Conservation (phyloP, 2,329 filamentous ascomycete species). For the Aspergillus phoenicis region DNA sequence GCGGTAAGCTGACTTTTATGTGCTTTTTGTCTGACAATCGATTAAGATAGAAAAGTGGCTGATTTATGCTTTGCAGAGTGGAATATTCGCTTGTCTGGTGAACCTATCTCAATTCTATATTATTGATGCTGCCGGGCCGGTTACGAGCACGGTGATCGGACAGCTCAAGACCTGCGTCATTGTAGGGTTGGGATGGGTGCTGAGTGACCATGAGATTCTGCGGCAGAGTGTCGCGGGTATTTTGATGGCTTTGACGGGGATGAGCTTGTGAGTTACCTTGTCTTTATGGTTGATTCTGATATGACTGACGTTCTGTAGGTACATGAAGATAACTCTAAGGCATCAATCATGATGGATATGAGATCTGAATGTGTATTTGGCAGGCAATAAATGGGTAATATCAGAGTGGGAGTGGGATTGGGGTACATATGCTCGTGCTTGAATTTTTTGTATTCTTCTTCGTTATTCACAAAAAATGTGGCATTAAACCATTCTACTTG, state of each 20-base stretch:
- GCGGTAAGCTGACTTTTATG: constrained; percentile 5
- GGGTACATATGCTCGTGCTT: not conserved
- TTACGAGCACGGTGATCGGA: constrained; percentile 67
- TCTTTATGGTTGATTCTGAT: not conserved
- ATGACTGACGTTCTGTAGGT: constrained; percentile 7
- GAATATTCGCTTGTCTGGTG: constrained; percentile 25
- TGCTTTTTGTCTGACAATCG: not conserved
- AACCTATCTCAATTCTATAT: constrained; percentile 30
- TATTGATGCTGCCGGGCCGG: constrained; percentile 52
- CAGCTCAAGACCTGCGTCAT: constrained; percentile 68
- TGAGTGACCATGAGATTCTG: constrained; percentile 17
- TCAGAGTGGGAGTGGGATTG: not conserved
- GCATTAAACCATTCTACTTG: too few species aligned
- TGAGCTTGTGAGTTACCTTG: constrained; percentile 22
- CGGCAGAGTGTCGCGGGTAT: constrained; percentile 22
- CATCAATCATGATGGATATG: constrained; percentile 9
- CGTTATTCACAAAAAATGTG: not conserved
- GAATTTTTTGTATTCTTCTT: not conserved
- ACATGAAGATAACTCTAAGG: constrained; percentile 22
- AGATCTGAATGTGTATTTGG: not conserved
- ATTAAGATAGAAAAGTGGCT: too few species aligned
- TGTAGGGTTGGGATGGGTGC: constrained; percentile 62
- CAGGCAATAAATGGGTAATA: not conserved
- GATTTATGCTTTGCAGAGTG: constrained; percentile 15
- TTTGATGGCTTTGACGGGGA: constrained; percentile 23